phyloP scores from a whole-genome alignment of 306 rosid genomes.

The Cajanus cajan region DNA sequence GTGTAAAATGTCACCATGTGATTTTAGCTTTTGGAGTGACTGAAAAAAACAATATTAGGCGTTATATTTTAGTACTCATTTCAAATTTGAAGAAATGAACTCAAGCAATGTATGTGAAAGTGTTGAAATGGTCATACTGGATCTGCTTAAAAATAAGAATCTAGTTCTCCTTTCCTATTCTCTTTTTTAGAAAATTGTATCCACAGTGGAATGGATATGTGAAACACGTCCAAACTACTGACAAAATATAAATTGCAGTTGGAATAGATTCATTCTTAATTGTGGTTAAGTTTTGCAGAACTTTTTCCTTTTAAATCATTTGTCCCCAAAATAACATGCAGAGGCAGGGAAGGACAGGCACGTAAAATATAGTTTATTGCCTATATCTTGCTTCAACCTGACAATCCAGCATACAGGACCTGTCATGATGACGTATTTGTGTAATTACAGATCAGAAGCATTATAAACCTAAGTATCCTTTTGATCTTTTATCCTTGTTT shows the following conservation, averaged over 20 bases:
- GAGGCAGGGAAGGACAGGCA: neutral
- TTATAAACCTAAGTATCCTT: constrained; percentile 1
- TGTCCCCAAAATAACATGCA: neutral
- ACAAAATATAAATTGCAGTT: neutral
- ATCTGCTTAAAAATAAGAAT: neutral
- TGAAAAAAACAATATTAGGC: neutral
- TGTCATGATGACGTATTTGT: neutral
- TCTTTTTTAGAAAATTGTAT: neutral
- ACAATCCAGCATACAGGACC: neutral
- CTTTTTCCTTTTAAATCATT: neutral
- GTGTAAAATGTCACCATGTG: neutral
- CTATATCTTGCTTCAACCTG: neutral
- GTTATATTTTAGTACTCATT: neutral
- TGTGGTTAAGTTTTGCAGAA: neutral
- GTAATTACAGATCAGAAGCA: neutral
- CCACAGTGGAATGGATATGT: neutral
- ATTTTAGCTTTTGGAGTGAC: neutral
- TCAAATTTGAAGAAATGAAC: constrained; percentile 3
- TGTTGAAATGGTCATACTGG: constrained; percentile 4
- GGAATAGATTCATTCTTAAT: neutral
- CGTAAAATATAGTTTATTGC: neutral
- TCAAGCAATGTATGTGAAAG: neutral
- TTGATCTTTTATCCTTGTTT: neutral
- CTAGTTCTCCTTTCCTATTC: neutral
- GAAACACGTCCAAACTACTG: neutral